Evolutionary conservation across 176 grass and related monocot species (phyloP).

Genomic region (Eleusine indica): DNA sequence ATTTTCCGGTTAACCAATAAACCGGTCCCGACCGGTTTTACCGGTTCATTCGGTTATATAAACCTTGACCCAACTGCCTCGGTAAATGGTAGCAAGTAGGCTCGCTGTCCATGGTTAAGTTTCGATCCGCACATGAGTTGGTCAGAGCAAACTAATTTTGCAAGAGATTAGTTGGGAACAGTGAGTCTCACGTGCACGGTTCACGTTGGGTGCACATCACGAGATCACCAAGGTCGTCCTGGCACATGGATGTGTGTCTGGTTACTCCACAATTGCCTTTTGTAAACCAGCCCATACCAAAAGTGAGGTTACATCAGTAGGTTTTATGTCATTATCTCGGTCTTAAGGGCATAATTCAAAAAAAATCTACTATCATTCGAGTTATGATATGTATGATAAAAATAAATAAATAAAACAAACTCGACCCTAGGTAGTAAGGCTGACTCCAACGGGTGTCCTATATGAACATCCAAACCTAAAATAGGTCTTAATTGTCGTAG

Average conservation of each 20-base stretch:
- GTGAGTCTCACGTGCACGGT: constrained; percentile 15
- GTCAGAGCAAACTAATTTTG: background rate
- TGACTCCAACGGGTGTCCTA: no score
- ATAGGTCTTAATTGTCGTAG: no score
- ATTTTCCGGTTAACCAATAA: no score
- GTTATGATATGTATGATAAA: background rate
- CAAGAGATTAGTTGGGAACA: background rate
- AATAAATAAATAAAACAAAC: no score
- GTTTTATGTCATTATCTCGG: background rate
- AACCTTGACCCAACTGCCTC: background rate
- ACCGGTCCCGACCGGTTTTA: no score
- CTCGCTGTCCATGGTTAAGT: constrained; percentile 1
- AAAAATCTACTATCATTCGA: background rate
- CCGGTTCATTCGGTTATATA: no score
- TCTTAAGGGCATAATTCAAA: background rate
- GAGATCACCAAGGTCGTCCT: constrained; percentile 16
- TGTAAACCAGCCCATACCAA: background rate
- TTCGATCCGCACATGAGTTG: background rate
- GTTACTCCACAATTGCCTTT: background rate
- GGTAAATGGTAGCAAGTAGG: background rate
- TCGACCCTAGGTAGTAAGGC: no score
- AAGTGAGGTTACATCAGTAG: background rate
- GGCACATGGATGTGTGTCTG: constrained; percentile 15
- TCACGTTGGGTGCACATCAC: constrained; percentile 1
- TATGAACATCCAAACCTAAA: no score